Evolutionary conservation across 768 basidiomycete species (phyloP).

Genomic region (Kondoa subrosea): DNA sequence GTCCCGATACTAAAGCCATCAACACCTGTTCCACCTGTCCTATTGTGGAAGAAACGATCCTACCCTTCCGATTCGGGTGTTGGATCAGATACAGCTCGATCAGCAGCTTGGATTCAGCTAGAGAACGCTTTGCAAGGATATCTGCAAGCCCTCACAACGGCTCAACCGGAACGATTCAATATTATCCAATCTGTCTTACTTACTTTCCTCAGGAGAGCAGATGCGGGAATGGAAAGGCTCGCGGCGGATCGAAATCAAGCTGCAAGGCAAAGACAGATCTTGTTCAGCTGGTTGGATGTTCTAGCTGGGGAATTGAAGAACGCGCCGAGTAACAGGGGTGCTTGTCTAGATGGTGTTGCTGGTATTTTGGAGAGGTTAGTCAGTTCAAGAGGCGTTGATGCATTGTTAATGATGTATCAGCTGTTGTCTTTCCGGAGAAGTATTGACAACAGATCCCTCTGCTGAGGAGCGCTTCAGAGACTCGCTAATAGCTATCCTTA

Average conservation of each 20-base stretch:
- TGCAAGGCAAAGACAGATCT: conserved; percentile 27
- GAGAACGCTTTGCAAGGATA: conserved; percentile 14
- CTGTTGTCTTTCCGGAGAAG: conserved; percentile 30
- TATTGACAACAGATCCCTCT: conserved; percentile 25
- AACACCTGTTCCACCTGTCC: not conserved
- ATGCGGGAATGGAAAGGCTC: conserved; percentile 28
- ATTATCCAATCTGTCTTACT: conserved; percentile 31
- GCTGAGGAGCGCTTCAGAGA: conserved; percentile 29
- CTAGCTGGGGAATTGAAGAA: conserved; percentile 32
- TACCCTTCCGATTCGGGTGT: conserved; percentile 20
- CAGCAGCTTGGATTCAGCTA: conserved; percentile 16
- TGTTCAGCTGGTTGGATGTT: conserved; percentile 31
- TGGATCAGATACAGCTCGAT: conserved; percentile 20
- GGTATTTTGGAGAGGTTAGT: conserved; percentile 33
- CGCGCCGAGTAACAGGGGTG: conserved; percentile 34
- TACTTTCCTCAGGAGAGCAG: conserved; percentile 30
- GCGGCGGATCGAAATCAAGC: conserved; percentile 17
- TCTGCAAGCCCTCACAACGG: not conserved
- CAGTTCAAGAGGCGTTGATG: not conserved
- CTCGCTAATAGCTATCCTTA: conserved; percentile 32
- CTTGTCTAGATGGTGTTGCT: conserved; percentile 35
- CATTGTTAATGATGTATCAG: conserved; percentile 20
- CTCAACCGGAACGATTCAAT: conserved; percentile 26
- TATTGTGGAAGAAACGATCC: conserved; percentile 12
- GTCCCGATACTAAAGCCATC: not conserved